Evolutionary conservation across 2,329 filamentous ascomycete genomes (phyloP).

Genomic region (Hypoxylon sp.): DNA sequence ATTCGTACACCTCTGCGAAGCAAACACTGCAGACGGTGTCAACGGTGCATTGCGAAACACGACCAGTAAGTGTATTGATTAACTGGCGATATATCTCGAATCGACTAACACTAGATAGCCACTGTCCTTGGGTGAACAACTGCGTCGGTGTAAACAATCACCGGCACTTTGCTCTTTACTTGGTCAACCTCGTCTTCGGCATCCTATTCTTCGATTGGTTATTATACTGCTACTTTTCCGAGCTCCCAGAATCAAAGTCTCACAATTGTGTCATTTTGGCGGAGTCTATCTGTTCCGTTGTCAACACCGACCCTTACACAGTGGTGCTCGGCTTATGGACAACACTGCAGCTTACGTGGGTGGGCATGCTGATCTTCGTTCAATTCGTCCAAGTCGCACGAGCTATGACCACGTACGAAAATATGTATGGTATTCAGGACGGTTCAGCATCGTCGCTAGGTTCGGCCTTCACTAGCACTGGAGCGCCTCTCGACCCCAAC

Average conservation of each 20-base stretch:
- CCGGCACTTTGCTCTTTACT: conserved; percentile 93
- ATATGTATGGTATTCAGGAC: conserved; percentile 86
- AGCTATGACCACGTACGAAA: conserved; percentile 96
- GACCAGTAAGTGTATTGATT: conserved; percentile 81
- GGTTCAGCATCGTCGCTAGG: conserved; percentile 69
- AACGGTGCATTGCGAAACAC: conserved; percentile 93
- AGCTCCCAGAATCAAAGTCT: conserved; percentile 66
- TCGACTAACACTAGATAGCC: conserved; percentile 66
- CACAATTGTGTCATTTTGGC: conserved; percentile 81
- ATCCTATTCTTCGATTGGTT: conserved; percentile 81
- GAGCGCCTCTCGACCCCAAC: conserved; percentile 76
- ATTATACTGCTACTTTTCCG: conserved; percentile 78
- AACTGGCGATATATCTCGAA: background rate
- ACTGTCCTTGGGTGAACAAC: conserved; percentile 98
- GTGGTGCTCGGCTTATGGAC: conserved; percentile 85
- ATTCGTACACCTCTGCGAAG: conserved; percentile 91
- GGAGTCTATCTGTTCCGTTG: conserved; percentile 78
- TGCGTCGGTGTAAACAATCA: conserved; percentile 97
- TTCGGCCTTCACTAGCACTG: conserved; percentile 83
- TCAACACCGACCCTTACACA: conserved; percentile 88
- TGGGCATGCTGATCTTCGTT: conserved; percentile 95
- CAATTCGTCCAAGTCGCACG: conserved; percentile 93
- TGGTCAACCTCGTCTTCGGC: conserved; percentile 82
- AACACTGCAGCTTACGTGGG: conserved; percentile 90
- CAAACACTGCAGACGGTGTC: conserved; percentile 94